These are phyloP conservation scores for Suillus weaverae DNA, from an alignment of 768 basidiomycete species.

Conservation along the genomic window DNA sequence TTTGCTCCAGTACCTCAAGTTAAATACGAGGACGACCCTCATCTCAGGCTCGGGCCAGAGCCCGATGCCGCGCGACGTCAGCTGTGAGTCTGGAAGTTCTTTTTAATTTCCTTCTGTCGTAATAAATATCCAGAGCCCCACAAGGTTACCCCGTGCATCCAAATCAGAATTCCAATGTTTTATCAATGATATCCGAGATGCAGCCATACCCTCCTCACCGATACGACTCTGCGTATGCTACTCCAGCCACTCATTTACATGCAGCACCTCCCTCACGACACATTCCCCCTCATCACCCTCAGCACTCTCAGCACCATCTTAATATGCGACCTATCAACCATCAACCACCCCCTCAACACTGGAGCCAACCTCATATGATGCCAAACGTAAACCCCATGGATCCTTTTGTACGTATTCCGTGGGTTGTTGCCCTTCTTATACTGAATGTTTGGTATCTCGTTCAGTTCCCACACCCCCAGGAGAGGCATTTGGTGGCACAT, in stretches of 20 bases:
- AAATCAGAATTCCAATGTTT: conserved; percentile 40
- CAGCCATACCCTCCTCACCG: conserved; percentile 51
- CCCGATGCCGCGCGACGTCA: conserved; percentile 46
- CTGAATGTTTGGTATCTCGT: conserved; percentile 14
- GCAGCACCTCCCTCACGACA: conserved; percentile 41
- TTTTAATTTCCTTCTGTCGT: conserved; percentile 5
- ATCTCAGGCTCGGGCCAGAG: conserved; percentile 36
- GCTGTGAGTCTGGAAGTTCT: conserved; percentile 38
- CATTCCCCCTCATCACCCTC: conserved; percentile 27
- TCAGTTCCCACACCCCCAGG: conserved; percentile 43
- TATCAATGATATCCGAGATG: conserved; percentile 63
- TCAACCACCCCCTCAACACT: conserved; percentile 46
- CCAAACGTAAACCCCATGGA: conserved; percentile 56
- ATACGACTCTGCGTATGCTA: conserved; percentile 52
- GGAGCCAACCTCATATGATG: conserved; percentile 49
- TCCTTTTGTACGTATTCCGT: conserved; percentile 54
- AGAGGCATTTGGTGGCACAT: conserved; percentile 49
- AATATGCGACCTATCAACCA: conserved; percentile 55
- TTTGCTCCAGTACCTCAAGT: conserved; percentile 1
- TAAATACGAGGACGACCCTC: conserved; percentile 2
- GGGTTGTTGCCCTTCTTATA: conserved; percentile 1
- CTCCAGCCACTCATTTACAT: conserved; percentile 28
- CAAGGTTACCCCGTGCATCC: conserved; percentile 48
- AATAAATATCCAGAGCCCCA: conserved; percentile 36
- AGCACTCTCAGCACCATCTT: conserved; percentile 32